Conservation (phyloP, 306 rosid species). For the Acacia acuminata region DNA sequence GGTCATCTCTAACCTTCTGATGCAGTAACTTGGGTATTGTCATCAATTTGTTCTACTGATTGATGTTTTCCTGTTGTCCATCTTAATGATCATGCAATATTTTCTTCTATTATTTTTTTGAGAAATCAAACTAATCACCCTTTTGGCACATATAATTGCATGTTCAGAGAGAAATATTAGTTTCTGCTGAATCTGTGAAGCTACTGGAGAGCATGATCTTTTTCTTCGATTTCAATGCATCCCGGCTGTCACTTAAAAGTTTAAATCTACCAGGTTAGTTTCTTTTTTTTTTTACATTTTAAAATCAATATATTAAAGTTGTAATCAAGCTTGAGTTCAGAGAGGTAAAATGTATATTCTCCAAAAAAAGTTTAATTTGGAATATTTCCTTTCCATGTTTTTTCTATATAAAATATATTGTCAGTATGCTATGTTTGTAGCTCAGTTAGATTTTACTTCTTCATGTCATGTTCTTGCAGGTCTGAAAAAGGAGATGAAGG, state of each 20-base stretch:
- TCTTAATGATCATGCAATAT: neutral
- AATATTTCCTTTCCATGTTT: neutral
- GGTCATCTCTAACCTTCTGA: neutral
- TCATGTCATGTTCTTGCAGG: slow-evolving; percentile 44
- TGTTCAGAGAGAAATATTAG: slow-evolving; percentile 77
- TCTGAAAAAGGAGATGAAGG: slow-evolving; percentile 64
- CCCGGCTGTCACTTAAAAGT: slow-evolving; percentile 23
- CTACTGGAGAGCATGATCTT: slow-evolving; percentile 60
- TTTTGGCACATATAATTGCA: slow-evolving; percentile 8
- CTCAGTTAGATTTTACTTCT: neutral
- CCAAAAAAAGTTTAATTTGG: neutral
- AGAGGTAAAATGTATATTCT: neutral
- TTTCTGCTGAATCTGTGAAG: slow-evolving; percentile 65
- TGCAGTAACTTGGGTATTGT: neutral
- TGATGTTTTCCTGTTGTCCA: neutral
- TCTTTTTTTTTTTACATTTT: neutral
- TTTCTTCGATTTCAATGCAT: slow-evolving; percentile 69
- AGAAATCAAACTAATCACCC: neutral
- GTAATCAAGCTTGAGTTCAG: neutral
- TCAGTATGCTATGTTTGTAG: neutral
- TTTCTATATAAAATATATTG: neutral
- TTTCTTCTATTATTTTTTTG: neutral
- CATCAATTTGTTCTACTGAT: neutral
- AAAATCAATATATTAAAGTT: neutral
- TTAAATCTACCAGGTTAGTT: slow-evolving; percentile 58